Conservation (phyloP, 2,329 filamentous ascomycete species). For the Pezicula neosporulosa region DNA sequence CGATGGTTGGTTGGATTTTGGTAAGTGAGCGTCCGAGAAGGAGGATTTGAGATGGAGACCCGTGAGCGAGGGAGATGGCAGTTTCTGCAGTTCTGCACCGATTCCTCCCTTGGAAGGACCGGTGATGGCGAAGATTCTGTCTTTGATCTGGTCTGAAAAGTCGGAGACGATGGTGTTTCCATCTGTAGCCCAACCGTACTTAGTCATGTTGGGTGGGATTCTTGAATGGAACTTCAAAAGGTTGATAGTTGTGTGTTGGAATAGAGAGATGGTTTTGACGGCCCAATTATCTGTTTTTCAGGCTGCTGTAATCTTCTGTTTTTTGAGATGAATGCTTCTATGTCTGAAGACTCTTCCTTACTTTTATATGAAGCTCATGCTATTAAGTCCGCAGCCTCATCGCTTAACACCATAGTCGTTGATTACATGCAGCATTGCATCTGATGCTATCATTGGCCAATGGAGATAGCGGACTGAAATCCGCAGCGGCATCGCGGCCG, state of each 20-base stretch:
- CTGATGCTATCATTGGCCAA: too few relatives aligned
- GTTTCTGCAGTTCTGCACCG: conserved; percentile 13
- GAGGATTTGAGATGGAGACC: conserved; percentile 10
- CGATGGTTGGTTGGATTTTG: conserved; percentile 17
- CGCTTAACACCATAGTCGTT: too few relatives aligned
- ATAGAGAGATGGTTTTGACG: not conserved
- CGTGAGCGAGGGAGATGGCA: conserved; percentile 19
- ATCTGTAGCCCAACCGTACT: conserved; percentile 7
- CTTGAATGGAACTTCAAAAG: not conserved
- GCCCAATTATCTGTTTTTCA: not conserved
- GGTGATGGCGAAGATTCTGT: conserved; percentile 13
- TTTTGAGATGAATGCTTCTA: too few relatives aligned
- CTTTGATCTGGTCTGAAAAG: conserved; percentile 11
- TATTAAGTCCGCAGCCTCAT: too few relatives aligned
- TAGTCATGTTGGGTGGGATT: conserved; percentile 2
- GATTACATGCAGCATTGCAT: too few relatives aligned
- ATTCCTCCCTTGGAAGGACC: conserved; percentile 12
- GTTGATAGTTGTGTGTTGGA: not conserved
- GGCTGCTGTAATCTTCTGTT: too few relatives aligned
- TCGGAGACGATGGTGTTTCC: conserved; percentile 9
- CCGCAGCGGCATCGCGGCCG: too few relatives aligned
- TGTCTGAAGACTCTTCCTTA: too few relatives aligned
- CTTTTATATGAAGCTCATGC: too few relatives aligned
- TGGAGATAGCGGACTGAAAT: too few relatives aligned
- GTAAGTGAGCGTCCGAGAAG: conserved; percentile 13